Evolutionary conservation across 768 basidiomycete genomes (phyloP).

Genomic region (Mycena amicta): DNA sequence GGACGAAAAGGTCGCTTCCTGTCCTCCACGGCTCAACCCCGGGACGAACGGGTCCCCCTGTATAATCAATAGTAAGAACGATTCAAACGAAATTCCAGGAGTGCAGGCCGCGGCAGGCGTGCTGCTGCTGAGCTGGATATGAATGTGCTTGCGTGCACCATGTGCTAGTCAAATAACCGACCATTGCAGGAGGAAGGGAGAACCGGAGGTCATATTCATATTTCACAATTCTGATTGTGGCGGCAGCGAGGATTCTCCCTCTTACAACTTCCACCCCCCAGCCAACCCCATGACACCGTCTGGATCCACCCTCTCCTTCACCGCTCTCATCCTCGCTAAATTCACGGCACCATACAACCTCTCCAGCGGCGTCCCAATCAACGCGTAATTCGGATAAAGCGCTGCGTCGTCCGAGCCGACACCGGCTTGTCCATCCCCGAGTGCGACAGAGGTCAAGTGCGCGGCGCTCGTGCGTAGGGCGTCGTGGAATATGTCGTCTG

Average conservation of each 20-base stretch:
- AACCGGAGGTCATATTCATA: no score
- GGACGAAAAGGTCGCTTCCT: no score
- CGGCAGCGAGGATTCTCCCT: neutral
- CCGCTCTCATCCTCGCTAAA: constrained; percentile 30
- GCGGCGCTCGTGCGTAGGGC: constrained; percentile 34
- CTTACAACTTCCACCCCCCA: constrained; percentile 47
- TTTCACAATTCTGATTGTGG: neutral
- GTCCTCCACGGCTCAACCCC: no score
- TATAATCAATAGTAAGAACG: no score
- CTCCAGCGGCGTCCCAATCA: constrained; percentile 41
- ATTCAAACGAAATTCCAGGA: no score
- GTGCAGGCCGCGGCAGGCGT: no score
- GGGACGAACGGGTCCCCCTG: no score
- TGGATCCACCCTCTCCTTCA: constrained; percentile 44
- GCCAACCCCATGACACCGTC: constrained; percentile 48
- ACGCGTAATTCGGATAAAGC: constrained; percentile 50
- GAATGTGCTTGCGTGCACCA: no score
- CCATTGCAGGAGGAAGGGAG: no score
- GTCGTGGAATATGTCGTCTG: constrained; percentile 28
- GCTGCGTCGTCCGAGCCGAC: constrained; percentile 31
- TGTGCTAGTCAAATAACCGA: no score
- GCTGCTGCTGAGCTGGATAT: no score
- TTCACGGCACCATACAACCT: constrained; percentile 44
- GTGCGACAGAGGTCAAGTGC: constrained; percentile 24
- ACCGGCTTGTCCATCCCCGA: constrained; percentile 31